Conservation (phyloP, 768 basidiomycete species). For the Mycena galopus region DNA sequence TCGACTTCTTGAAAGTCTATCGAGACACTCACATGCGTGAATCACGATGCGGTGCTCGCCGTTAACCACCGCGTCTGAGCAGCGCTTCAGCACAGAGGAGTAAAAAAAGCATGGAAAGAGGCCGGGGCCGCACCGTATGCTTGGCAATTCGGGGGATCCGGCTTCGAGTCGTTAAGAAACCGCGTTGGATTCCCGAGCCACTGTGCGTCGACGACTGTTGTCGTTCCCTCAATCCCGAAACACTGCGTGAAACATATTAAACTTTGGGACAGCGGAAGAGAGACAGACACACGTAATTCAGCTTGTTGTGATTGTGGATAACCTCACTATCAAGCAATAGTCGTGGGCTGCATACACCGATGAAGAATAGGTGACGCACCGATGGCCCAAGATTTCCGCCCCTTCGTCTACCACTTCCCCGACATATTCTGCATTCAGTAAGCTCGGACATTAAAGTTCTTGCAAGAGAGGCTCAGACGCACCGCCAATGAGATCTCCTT, state of each 20-base stretch:
- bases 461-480: neutral
- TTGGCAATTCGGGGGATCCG: constrained; percentile 4
- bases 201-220: constrained; percentile 12
- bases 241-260: neutral
- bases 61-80: neutral
- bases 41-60: constrained; percentile 21
- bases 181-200: constrained; percentile 32
- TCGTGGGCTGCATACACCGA: neutral
- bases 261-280: neutral
- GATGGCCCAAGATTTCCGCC: neutral
- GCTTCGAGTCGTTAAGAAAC: constrained; percentile 32
- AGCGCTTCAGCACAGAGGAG: neutral
- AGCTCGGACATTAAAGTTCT: neutral
- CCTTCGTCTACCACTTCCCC: constrained; percentile 14
- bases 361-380: neutral
- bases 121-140: constrained; percentile 14
- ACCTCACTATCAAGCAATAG: neutral
- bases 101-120: neutral
- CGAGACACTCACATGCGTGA: constrained; percentile 11
- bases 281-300: constrained; percentile 22
- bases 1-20: neutral
- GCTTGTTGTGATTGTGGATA: neutral
- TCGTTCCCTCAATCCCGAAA: neutral
- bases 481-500: constrained; percentile 5
- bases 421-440: constrained; percentile 14